phyloP scores from a whole-genome alignment of 139 green algal genomes.

The Yamagishiella unicocca region DNA sequence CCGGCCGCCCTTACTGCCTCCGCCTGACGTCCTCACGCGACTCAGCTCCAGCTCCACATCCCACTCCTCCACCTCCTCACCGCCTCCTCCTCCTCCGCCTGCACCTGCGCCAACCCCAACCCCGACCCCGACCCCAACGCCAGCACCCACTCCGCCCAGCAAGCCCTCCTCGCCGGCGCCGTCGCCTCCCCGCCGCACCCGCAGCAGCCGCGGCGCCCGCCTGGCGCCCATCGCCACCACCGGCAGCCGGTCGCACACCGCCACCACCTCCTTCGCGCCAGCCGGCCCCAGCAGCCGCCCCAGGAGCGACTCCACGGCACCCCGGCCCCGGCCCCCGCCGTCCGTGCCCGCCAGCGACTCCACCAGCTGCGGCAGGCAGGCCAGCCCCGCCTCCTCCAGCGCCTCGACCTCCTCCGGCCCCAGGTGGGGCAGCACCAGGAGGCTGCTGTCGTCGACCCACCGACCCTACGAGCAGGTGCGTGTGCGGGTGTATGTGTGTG shows the following conservation, averaged over 20 bases:
- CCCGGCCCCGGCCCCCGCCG: background rate
- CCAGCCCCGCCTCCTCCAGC: slow-evolving; percentile 58
- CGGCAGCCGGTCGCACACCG: slow-evolving; percentile 68
- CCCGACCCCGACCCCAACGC: too few species aligned
- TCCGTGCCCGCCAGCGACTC: slow-evolving; percentile 49
- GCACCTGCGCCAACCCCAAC: too few species aligned
- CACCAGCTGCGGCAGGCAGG: slow-evolving; percentile 67
- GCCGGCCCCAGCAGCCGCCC: slow-evolving; percentile 25
- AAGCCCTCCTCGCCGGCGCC: background rate
- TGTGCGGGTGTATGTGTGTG: too few species aligned
- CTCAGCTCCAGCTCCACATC: slow-evolving; percentile 67
- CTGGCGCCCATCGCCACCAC: slow-evolving; percentile 42
- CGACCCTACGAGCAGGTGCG: slow-evolving; percentile 73
- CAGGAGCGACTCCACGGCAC: slow-evolving; percentile 33
- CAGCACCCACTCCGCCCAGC: too few species aligned
- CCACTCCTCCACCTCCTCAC: slow-evolving; percentile 46
- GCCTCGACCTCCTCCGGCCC: slow-evolving; percentile 16
- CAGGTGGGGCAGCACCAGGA: slow-evolving; percentile 84
- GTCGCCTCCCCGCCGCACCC: background rate
- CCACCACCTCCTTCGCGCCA: slow-evolving; percentile 45
- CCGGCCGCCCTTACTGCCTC: slow-evolving; percentile 18
- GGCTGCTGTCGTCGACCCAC: slow-evolving; percentile 80
- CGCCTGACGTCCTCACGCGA: slow-evolving; percentile 29
- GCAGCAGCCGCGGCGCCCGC: slow-evolving; percentile 1
- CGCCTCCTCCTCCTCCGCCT: background rate